Base-by-base conservation (phyloP, 352 stramenopile genomes). In the Pythium myriotylum region DNA sequence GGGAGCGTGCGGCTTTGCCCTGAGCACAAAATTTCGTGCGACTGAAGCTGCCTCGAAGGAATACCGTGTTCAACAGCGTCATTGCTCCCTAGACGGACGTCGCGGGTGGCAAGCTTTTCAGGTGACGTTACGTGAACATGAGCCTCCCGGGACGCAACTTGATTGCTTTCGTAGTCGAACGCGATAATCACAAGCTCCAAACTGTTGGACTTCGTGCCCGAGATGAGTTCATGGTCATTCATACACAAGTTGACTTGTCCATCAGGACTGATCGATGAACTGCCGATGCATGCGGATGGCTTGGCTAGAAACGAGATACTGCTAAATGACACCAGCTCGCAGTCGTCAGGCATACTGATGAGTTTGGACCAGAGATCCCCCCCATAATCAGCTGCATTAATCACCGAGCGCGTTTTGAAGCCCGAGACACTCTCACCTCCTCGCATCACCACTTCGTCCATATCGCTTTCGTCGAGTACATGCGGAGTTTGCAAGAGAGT, bases 401-500 rank as follows among this genome's bases (percentile, higher is more conserved):
- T n/a, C n/a, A n/a, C n/a, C n/a, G n/a, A n/a, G n/a, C n/a, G n/a
- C n/a, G 22, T 58, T 40, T 65, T 69, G 29, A 76, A 73, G 20
- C 70, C 72, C 16, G 54, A 67, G 6, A 81, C 61, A 20, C 76
- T 70, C n/a, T 83, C 76, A 12, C 70, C 72, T 5, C 62, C 59
- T 61, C 70, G 46, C 39, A 81, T 65, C 12, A 59, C 61, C 23
- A 83, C 49, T 26, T 76, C 76, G 54, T 86, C 76, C 73, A 86
- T 81, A 17, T 81, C 65, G 12, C 71, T 85, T 9, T 76, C 47
- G 19, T 72, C 63, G 17, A 78, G 50, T 42, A 85, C 65, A 17
- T 62, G 52, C 4, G 81, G 84, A 45, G 74, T 87, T 45, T 90
- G 68, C 22, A 91, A 47, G 2, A 88, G 57, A 3, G 77, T 76